Evolutionary conservation across 2,329 filamentous ascomycete species (phyloP).

Genomic region (Aspergillus chevalieri): DNA sequence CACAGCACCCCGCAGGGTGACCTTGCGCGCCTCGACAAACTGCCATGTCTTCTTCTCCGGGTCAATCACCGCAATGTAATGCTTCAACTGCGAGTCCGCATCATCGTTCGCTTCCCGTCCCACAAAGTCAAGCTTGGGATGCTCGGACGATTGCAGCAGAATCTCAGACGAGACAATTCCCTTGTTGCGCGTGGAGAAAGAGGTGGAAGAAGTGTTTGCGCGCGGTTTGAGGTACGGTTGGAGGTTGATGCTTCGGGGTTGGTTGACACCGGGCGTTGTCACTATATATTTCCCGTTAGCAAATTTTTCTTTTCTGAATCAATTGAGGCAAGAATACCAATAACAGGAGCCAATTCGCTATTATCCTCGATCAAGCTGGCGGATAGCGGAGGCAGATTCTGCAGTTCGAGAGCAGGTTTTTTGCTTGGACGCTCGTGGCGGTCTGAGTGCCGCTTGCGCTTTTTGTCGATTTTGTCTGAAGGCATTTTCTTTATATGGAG

Average conservation of each 20-base stretch:
- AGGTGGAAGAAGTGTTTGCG: constrained; percentile 27
- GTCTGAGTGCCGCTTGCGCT: constrained; percentile 46
- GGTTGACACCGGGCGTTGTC: constrained; percentile 29
- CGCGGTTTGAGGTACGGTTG: constrained; percentile 47
- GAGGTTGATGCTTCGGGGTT: constrained; percentile 24
- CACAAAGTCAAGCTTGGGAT: constrained; percentile 55
- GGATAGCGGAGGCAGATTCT: constrained; percentile 34
- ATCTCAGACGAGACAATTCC: constrained; percentile 43
- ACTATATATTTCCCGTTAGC: constrained; percentile 12
- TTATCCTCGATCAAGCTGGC: constrained; percentile 44
- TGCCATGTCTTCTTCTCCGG: constrained; percentile 48
- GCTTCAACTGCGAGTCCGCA: constrained; percentile 48
- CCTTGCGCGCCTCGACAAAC: constrained; percentile 49
- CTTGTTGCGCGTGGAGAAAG: constrained; percentile 27
- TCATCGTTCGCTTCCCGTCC: constrained; percentile 47
- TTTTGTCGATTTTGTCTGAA: constrained; percentile 38
- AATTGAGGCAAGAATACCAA: constrained; percentile 34
- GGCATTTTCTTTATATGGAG: constrained; percentile 22
- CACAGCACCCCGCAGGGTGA: constrained; percentile 49
- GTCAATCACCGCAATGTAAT: constrained; percentile 58
- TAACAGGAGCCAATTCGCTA: constrained; percentile 43
- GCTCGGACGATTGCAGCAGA: constrained; percentile 56
- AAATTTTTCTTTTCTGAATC: background rate
- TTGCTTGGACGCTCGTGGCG: constrained; percentile 43
- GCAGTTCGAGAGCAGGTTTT: constrained; percentile 38